Evolutionary conservation across 345 rosid species (phyloP).

Genomic region (Acer campestre): DNA sequence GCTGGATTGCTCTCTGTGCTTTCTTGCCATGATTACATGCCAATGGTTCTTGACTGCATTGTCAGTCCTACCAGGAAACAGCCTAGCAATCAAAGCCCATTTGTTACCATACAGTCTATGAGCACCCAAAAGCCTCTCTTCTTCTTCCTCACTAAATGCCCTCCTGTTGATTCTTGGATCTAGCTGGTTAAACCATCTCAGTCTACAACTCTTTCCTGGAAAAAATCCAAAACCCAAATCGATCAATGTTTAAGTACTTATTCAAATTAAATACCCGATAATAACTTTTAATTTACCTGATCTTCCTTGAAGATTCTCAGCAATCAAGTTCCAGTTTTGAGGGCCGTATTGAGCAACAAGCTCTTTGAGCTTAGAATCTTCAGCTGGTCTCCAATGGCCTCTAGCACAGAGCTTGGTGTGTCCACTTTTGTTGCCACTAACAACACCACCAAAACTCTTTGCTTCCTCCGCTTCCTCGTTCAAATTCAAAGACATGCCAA

Average conservation of each 20-base stretch:
- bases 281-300: slow-evolving; percentile 49
- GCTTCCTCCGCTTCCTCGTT: slow-evolving; percentile 28
- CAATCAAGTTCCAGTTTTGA: slow-evolving; percentile 94
- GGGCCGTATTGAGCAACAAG: slow-evolving; percentile 81
- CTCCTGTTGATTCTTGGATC: slow-evolving; percentile 87
- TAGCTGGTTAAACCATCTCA: slow-evolving; percentile 94
- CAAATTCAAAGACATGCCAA: slow-evolving; percentile 26
- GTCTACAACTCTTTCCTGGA: slow-evolving; percentile 91
- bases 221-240: not conserved
- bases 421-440: slow-evolving; percentile 31
- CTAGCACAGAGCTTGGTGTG: slow-evolving; percentile 57
- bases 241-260: too few relatives aligned
- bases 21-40: slow-evolving; percentile 96
- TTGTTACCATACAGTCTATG: slow-evolving; percentile 82
- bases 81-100: slow-evolving; percentile 89
- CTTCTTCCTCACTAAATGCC: slow-evolving; percentile 83
- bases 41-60: slow-evolving; percentile 97
- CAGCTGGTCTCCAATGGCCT: slow-evolving; percentile 96
- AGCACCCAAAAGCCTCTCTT: slow-evolving; percentile 67
- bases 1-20: slow-evolving; percentile 67
- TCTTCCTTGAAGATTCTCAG: slow-evolving; percentile 86
- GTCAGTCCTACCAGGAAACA: slow-evolving; percentile 90
- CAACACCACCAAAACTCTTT: slow-evolving; percentile 21
- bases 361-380: slow-evolving; percentile 81
- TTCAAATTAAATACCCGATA: not conserved